Evolutionary conservation across 2,329 filamentous ascomycete genomes (phyloP), one percentile per base, ranked within the genome.

Genomic region (Chalara sp.): DNA sequence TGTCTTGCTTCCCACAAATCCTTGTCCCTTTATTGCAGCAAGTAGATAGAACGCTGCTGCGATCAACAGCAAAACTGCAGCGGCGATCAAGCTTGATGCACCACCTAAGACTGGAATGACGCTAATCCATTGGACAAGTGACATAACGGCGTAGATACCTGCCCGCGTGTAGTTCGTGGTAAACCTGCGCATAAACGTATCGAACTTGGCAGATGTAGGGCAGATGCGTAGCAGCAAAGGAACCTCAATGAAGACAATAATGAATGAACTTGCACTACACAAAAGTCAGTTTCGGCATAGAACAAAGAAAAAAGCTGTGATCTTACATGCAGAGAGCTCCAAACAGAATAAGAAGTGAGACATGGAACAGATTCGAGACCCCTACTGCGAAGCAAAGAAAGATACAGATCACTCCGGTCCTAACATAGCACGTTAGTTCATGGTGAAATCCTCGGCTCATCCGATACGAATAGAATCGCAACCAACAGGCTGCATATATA

Each of bases 91-190:
- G 65, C 84, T 89, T 47, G 84, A 88, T 7, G 79, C 68, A 44
- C 71, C 67, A 10, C 35, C 35, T n/a, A 37, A 37, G 35, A 37
- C 35, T 28, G 73, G 64, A 54, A 87, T 76, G 56, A 91, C 73
- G 67, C 89, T 95, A 53, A 95, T 73, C 81, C 88, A 97, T 70
- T 96, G 90, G 44, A 95, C 69, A 47, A 85, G 65, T 61, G 82
- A 87, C 87, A 97, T 92, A 67, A 81, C 72, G 52, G 73, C 71
- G 72, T 99, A 99, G 66, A 95, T 86, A 52, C 76, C 86, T 21
- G 92, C 92, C 71, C 93, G 90, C 84, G 93, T 95, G 75, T 91
- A 97, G 76, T 96, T 97, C 53, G 91, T 95, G 57, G 89, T 89
- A 75, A 99, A 88, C 65, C 81, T 85, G 70, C 92, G 90, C 70